Evolutionary conservation across 495 filamentous ascomycete genomes (phyloP), one percentile per base, ranked within the genome.

Genomic region (Penicillium nucicola): DNA sequence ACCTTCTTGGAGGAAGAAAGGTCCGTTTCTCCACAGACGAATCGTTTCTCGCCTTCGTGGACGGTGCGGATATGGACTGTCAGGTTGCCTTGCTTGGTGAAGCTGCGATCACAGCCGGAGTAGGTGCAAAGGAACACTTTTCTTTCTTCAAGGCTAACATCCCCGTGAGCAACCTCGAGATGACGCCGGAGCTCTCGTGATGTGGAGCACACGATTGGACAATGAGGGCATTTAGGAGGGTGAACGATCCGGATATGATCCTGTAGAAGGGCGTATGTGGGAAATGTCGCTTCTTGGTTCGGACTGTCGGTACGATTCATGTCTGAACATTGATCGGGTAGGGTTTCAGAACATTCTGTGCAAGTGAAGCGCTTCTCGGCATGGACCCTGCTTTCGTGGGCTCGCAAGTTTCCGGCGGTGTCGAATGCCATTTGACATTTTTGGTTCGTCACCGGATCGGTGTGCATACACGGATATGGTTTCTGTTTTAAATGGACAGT

Each of bases 21-120:
- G 58, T 89, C 81, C 11, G 79, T 77, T 32, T 81, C 69, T 1
- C 87, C 88, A 57, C 91, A 95, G n/a, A 85, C 73, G 52, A 86
- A 95, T 1, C 79, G 78, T 33, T 74, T 76, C 36, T 77, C 68
- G 20, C 84, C 83, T 48, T 87, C 73, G 58, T 98, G 93, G 1
- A 85, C 84, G 4, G 80, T 83, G 18, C 84, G 82, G 45, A 89
- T 74, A 59, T 98, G 93, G 0, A 83, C 81, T 23, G 83, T 86
- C 17, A 96, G 76, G 60, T 96, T 96, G 1, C 84, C 84, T 50
- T 78, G 81, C 59, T 85, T 84, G 7, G 88, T 88, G 68, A 95
- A 95, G 45, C 72, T 78, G 48, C 85, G 83, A 37, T 71, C 78
- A 61, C 89, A 96, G 14, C 75, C 85, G 6, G 71, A 62, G 56